Conservation (phyloP, 2,329 filamentous ascomycete genomes). For the Aspergillus bombycis region DNA sequence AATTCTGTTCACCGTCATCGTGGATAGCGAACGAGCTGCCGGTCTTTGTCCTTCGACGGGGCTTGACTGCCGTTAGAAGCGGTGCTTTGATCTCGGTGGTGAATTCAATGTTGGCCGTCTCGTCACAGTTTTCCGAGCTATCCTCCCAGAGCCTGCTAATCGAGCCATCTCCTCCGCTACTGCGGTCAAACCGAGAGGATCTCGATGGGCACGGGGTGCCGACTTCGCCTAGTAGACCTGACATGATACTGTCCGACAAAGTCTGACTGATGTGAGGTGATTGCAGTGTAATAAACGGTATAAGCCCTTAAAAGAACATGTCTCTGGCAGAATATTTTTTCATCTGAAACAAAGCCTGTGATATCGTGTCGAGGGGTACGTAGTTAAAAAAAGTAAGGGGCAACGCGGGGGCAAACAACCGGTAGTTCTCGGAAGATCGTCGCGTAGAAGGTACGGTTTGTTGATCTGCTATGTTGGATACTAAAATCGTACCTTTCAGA, state of each 20-base stretch:
- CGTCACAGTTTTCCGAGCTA: conserved; percentile 31
- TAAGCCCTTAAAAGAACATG: conserved; percentile 1
- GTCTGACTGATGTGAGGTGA: background rate
- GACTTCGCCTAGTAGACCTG: conserved; percentile 27
- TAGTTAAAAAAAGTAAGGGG: conserved; percentile 9
- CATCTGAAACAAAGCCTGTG: background rate
- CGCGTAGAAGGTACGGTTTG: conserved; percentile 1
- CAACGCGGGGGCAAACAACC: conserved; percentile 12
- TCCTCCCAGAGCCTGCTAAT: conserved; percentile 31
- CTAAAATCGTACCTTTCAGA: background rate
- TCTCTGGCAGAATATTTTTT: background rate
- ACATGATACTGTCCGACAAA: conserved; percentile 23
- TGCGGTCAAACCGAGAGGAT: conserved; percentile 22
- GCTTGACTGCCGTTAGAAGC: conserved; percentile 32
- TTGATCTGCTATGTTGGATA: background rate
- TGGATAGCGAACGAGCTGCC: conserved; percentile 42
- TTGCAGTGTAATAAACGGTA: background rate
- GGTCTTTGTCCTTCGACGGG: conserved; percentile 31
- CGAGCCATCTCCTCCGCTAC: conserved; percentile 21
- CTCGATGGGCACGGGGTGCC: conserved; percentile 40
- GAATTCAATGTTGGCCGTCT: conserved; percentile 45
- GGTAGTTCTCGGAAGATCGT: conserved; percentile 6
- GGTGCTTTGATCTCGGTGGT: conserved; percentile 43
- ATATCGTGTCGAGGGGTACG: conserved; percentile 13
- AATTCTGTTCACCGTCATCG: conserved; percentile 35